Percentiles rank a stretch among this genome's conserved stretches.
Evolutionary conservation across 2,329 filamentous ascomycete genomes (phyloP).

Genomic region (Ustulina deusta): DNA sequence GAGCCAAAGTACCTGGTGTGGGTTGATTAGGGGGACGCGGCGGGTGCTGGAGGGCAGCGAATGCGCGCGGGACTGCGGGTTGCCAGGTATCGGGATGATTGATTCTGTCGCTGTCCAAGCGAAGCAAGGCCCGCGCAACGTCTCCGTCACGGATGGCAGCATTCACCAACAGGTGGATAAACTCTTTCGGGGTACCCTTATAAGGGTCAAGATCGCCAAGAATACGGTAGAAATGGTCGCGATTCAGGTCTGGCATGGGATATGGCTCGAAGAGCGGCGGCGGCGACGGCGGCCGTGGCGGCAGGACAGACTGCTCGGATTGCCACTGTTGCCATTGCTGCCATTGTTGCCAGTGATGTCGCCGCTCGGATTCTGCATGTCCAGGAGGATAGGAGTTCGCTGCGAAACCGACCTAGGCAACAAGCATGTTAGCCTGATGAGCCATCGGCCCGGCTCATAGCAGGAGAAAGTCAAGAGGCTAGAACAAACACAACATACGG

Average conservation of each 20-base stretch:
- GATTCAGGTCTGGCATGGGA: background rate
- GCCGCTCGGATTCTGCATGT: background rate
- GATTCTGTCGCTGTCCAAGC: constrained; percentile 34
- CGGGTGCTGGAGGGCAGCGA: background rate
- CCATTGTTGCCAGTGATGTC: background rate
- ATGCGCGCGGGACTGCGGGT: constrained; percentile 28
- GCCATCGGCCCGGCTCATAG: background rate
- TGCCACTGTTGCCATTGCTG: background rate
- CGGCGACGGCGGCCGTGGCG: background rate
- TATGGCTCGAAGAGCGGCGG: constrained; percentile 11
- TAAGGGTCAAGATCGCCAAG: constrained; percentile 40
- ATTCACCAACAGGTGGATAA: constrained; percentile 42
- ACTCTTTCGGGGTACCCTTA: constrained; percentile 38
- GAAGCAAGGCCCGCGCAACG: constrained; percentile 33
- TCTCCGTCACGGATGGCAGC: constrained; percentile 40
- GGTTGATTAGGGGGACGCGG: background rate
- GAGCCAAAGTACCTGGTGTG: too few relatives aligned
- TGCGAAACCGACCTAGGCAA: background rate
- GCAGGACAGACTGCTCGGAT: background rate
- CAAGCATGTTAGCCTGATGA: constrained; percentile 6
- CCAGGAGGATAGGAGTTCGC: background rate
- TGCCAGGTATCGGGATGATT: constrained; percentile 35
- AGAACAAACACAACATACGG: constrained; percentile 12
- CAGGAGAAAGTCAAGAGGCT: background rate
- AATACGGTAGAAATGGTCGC: constrained; percentile 37